Evolutionary conservation across 176 grass and related monocot species (phyloP), one percentile per base, ranked within the genome.

Genomic region (Poa pratensis): DNA sequence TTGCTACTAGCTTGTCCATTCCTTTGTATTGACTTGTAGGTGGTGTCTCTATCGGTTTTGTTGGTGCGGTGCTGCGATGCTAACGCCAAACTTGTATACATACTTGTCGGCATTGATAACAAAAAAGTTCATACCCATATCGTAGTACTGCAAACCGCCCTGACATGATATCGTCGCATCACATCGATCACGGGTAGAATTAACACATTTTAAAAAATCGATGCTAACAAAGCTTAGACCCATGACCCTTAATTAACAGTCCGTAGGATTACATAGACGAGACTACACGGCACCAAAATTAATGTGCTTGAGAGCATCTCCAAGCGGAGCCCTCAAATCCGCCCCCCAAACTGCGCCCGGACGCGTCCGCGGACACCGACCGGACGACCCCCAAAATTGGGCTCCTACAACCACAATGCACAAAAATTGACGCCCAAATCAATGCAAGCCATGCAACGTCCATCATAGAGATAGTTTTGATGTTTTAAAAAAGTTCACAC

Each of bases 1-100:
- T 27, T 89, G 79, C 52, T 76, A 64, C 24, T 32, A 42, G 45
- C 45, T 75, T 26, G 22, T 54, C 35, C 23, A 18, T 86, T 57
- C 62, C 65, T 37, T 2, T 65, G 48, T 57, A 73, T 81, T 76
- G 72, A 78, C 82, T 65, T 68, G 1, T 39, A 32, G 32, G 16
- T 20, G 64, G 8, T 11, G 64, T 85, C 61, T 30, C 9, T 54
- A 42, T 80, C 80, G 10, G 19, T 16, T 83, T 76, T 14, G 3
- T 84, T 50, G 80, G 75, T 73, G 67, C 27, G 80, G 68, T 73
- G 67, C 27, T 5, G 49, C 13, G n/a, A 42, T 34, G 48, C 27
- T 68, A 69, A 77, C n/a, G 34, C 1, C 46, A 76, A 68, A 58
- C 17, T 28, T 19, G 9, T 42, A 4, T 70, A 8, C 49, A 52